These are phyloP conservation scores for Amoeboaphelidium occidentale DNA, from an alignment of 371 early-diverging fungal species.

Conservation along the genomic window DNA sequence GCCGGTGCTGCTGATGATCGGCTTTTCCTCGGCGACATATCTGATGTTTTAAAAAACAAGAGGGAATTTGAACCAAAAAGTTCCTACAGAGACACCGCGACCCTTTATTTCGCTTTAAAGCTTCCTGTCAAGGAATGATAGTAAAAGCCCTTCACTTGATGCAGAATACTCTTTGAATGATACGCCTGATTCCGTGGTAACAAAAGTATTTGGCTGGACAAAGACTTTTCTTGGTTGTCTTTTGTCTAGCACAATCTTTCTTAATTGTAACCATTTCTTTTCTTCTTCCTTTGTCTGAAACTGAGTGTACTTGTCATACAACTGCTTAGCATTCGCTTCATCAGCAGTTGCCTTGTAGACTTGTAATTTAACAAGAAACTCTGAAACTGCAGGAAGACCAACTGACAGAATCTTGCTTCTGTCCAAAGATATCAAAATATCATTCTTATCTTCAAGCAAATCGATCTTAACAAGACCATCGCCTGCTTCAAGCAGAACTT, in stretches of 20 bases:
- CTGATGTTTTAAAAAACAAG: no score
- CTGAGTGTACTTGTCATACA: conserved; percentile 23
- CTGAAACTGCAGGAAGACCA: conserved; percentile 20
- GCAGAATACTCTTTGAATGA: conserved; percentile 26
- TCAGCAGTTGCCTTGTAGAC: conserved; percentile 31
- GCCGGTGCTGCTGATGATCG: no score
- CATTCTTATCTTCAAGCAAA: conserved; percentile 10
- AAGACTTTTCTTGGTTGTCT: conserved; percentile 30
- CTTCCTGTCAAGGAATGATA: conserved; percentile 24
- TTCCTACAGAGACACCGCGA: no score
- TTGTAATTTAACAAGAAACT: conserved; percentile 25
- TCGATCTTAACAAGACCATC: conserved; percentile 14
- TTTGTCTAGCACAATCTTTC: conserved; percentile 23
- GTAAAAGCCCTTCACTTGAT: conserved; percentile 25
- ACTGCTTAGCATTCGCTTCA: conserved; percentile 15
- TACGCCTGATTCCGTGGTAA: conserved; percentile 8
- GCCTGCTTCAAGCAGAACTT: conserved; percentile 22
- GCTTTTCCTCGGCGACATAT: no score
- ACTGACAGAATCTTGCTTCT: conserved; percentile 20
- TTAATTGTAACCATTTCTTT: conserved; percentile 16
- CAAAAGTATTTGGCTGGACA: conserved; percentile 24
- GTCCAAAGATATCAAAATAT: conserved; percentile 21
- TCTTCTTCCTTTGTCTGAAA: no score
- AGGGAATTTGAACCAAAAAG: no score
- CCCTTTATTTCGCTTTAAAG: conserved; percentile 7